Percentiles rank a stretch among this genome's conserved stretches.
phyloP scores from a whole-genome alignment of 225 moss, liverwort and hornwort genomes.

The Sphagnum tenellum region DNA sequence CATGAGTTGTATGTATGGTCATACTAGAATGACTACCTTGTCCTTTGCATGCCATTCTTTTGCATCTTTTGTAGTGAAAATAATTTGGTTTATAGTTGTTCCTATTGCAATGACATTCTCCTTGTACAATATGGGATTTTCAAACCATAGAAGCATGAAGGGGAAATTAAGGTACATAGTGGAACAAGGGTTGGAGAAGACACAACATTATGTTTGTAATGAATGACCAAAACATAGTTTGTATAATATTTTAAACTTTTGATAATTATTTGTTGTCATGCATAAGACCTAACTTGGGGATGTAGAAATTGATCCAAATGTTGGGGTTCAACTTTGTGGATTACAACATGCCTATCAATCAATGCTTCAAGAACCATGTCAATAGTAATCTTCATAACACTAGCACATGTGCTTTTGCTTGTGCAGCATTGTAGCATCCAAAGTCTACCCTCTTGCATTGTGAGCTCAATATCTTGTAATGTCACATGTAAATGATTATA shows the following conservation, averaged over 20 bases:
- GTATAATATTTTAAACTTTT: too few relatives aligned
- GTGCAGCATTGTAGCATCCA: slow-evolving; percentile 97
- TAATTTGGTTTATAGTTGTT: slow-evolving; percentile 80
- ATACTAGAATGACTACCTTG: slow-evolving; percentile 63
- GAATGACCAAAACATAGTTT: too few relatives aligned
- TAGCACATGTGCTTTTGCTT: slow-evolving; percentile 84
- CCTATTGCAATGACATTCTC: slow-evolving; percentile 72
- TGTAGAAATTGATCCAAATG: slow-evolving; percentile 97
- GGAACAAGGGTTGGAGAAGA: too few relatives aligned
- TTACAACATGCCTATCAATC: slow-evolving; percentile 43
- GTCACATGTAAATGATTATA: too few relatives aligned
- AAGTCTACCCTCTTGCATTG: slow-evolving; percentile 80
- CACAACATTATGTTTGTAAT: too few relatives aligned
- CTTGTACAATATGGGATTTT: slow-evolving; percentile 49
- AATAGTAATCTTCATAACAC: slow-evolving; percentile 85
- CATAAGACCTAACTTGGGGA: too few relatives aligned
- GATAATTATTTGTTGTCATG: too few relatives aligned
- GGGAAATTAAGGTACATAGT: too few relatives aligned
- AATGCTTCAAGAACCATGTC: slow-evolving; percentile 78
- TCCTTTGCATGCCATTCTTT: slow-evolving; percentile 74
- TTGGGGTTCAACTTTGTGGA: slow-evolving; percentile 79
- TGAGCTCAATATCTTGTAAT: slow-evolving; percentile 85
- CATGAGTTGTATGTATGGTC: too few relatives aligned
- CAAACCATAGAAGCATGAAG: too few relatives aligned
- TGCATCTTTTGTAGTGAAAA: slow-evolving; percentile 74